phyloP scores from a whole-genome alignment of 495 filamentous ascomycete genomes.

The Neurospora sp. region DNA sequence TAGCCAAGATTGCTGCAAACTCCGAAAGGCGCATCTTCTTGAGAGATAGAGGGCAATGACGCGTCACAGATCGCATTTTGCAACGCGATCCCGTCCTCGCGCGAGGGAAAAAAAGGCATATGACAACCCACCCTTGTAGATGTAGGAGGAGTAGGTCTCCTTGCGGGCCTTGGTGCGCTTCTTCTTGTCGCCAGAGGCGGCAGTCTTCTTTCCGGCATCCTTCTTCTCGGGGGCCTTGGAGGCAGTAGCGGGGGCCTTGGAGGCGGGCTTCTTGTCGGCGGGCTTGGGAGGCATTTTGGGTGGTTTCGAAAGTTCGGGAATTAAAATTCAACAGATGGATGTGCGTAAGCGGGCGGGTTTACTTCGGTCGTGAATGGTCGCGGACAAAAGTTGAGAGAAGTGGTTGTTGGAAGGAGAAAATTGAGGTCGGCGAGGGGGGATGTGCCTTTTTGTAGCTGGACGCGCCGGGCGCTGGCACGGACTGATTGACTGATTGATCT shows the following conservation, averaged over 20 bases:
- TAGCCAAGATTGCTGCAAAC: slow-evolving; percentile 1
- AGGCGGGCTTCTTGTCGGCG: slow-evolving; percentile 95
- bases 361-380: slow-evolving; percentile 7
- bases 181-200: slow-evolving; percentile 95
- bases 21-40: neutral
- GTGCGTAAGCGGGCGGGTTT: slow-evolving; percentile 30
- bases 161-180: slow-evolving; percentile 99
- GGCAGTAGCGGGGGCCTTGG: slow-evolving; percentile 87
- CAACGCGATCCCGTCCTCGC: neutral
- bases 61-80: neutral
- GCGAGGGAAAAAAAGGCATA: neutral
- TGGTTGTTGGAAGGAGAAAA: slow-evolving; percentile 31
- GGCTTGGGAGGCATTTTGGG: slow-evolving; percentile 90
- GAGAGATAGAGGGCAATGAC: neutral
- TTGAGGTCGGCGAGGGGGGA: slow-evolving; percentile 35
- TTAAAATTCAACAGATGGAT: slow-evolving; percentile 21
- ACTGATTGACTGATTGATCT: slow-evolving; percentile 40
- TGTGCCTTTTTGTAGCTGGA: slow-evolving; percentile 43
- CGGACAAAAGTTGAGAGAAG: slow-evolving; percentile 33
- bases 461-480: slow-evolving; percentile 31
- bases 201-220: slow-evolving; percentile 99
- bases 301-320: slow-evolving; percentile 18
- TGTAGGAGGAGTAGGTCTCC: slow-evolving; percentile 99
- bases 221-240: slow-evolving; percentile 82
- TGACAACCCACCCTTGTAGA: slow-evolving; percentile 86